Base-by-base conservation (phyloP, 1,284 basidiomycete species). In the Afroboletus lepidellus region DNA sequence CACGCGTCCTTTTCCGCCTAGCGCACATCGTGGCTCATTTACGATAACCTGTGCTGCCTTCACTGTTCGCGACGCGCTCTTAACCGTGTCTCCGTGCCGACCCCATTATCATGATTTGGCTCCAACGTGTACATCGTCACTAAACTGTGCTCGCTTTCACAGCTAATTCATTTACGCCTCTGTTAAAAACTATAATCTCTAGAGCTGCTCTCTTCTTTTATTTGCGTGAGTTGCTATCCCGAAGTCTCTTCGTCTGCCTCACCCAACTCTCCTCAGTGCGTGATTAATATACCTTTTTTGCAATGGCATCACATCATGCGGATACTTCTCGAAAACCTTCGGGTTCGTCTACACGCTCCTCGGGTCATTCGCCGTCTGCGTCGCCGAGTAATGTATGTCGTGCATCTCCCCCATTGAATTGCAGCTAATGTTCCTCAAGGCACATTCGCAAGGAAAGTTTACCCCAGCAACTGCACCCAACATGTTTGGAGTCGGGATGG, bases 291-390 rank as follows among this genome's bases (percentile, higher is more conserved):
- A 61, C 37, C 54, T 53, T 55, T 54, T 55, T 54, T 57, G 57
- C 60, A 56, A 86, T 85, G 83, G 78, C 79, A 57, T 69, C 69
- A 58, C 74, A 70, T 61, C 64, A 68, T 69, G 77, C 75, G 53
- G 71, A 75, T 55, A 74, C 78, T 41, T 77, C 82, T 30, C 79
- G 83, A 64, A 85, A 85, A 64, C 81, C 83, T 43, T 85, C 86
- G 44, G 79, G 78, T 51, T 84, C 85, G 25, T 84, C 86, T 27
- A 77, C 77, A 18, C 82, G 79, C 50, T 85, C 85, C 48, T 73
- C 74, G 45, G 74, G 75, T 30, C 85, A 79, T 60, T 87, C 85
- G 2, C 84, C 84, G 0, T 72, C 78, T 41, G 69, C 70, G 45
- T 82, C 83, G 25, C 79, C 83, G 8, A 74, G 71, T 61, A 76